A percentile compares a stretch with the other conserved stretches of the same genome.
phyloP scores from a whole-genome alignment of 2,329 filamentous ascomycete species.

The Nothophoma quercina region DNA sequence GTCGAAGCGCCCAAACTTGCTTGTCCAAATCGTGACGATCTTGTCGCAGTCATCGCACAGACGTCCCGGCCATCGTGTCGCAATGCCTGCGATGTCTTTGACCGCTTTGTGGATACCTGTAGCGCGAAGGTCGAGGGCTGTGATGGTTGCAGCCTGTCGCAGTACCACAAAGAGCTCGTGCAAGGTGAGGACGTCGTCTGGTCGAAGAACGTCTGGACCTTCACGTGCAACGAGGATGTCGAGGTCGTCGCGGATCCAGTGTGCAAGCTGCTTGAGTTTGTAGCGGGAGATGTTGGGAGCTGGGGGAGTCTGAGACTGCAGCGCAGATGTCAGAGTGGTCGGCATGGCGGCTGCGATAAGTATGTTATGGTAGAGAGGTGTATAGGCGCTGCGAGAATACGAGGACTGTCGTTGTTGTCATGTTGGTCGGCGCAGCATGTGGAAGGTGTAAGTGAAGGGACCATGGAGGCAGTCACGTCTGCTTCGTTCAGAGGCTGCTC shows the following conservation, averaged over 20 bases:
- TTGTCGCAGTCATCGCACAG: constrained; percentile 56
- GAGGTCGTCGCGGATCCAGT: constrained; percentile 58
- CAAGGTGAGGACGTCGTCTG: constrained; percentile 54
- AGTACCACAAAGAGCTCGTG: constrained; percentile 52
- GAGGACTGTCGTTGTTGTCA: not conserved
- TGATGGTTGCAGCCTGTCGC: constrained; percentile 33
- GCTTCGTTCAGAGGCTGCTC: not conserved
- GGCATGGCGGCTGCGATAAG: not conserved
- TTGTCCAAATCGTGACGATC: constrained; percentile 51
- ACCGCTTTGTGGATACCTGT: constrained; percentile 58
- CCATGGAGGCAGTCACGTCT: not conserved
- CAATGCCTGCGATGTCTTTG: constrained; percentile 52
- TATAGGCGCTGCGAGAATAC: not conserved
- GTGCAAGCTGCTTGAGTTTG: constrained; percentile 46
- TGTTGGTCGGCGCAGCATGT: not conserved
- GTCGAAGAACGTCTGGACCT: constrained; percentile 52
- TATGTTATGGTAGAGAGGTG: not conserved
- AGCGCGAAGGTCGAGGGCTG: constrained; percentile 47
- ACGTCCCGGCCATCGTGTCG: constrained; percentile 56
- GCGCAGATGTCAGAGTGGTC: not conserved
- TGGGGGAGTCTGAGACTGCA: not conserved
- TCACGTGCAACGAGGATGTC: constrained; percentile 56
- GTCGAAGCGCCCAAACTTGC: constrained; percentile 49
- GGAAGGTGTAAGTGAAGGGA: not conserved
- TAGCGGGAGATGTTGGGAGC: not conserved